phyloP scores from a whole-genome alignment of 345 rosid genomes.

The Gossypium sturtianum region DNA sequence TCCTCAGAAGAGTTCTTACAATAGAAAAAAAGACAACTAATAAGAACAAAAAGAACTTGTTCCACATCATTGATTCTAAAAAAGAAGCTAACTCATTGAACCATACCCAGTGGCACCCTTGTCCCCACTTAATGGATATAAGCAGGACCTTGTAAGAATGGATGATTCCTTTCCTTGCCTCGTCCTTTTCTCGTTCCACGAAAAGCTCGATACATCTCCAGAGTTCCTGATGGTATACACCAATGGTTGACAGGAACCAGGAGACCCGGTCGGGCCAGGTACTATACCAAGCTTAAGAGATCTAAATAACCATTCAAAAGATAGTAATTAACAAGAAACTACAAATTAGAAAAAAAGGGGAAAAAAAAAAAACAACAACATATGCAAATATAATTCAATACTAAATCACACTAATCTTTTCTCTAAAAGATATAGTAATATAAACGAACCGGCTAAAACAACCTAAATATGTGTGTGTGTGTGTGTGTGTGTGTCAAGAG shows the following conservation, averaged over 20 bases:
- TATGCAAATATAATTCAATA: not conserved
- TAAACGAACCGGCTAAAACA: not conserved
- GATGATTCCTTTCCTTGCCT: conserved; percentile 70
- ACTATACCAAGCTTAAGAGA: conserved; percentile 78
- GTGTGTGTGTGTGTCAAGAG: not conserved
- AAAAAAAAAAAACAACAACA: not conserved
- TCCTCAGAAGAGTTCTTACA: conserved; percentile 57
- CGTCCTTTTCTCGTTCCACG: conserved; percentile 70
- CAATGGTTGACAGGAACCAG: conserved; percentile 49
- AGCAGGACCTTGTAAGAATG: conserved; percentile 61
- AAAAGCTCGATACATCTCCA: conserved; percentile 52
- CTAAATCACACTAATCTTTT: not conserved
- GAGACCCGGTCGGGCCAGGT: conserved; percentile 44
- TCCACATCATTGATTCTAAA: not conserved
- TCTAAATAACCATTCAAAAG: conserved; percentile 32
- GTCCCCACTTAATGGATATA: conserved; percentile 49
- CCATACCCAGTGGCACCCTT: conserved; percentile 54
- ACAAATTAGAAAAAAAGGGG: not conserved
- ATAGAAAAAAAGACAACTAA: conserved; percentile 12
- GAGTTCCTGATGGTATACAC: conserved; percentile 55
- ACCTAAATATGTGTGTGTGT: not conserved
- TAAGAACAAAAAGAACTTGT: conserved; percentile 3
- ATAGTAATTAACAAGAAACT: conserved; percentile 9
- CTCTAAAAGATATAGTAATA: not conserved
- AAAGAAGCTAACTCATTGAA: conserved; percentile 3